Percentiles rank a stretch among this genome's conserved stretches.
Evolutionary conservation across 1,139 yeast genomes (phyloP).

Genomic region (Sugiyamaella paludigena): DNA sequence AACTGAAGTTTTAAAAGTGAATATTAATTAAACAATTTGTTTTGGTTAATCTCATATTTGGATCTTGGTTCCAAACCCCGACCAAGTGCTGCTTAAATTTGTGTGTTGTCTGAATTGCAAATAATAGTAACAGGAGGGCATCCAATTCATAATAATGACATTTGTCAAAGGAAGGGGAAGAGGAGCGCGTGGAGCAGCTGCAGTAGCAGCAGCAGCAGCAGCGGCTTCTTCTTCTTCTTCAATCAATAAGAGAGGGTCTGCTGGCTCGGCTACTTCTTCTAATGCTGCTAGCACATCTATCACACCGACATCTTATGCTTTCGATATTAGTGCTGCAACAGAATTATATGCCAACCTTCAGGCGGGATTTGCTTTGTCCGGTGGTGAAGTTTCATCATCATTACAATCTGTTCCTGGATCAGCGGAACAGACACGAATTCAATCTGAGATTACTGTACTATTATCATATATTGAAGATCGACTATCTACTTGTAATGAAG

Average conservation of each 20-base stretch:
- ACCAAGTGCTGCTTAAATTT: no score
- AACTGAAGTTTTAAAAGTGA: no score
- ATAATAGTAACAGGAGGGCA: no score
- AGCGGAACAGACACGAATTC: constrained; percentile 12
- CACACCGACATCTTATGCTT: no score
- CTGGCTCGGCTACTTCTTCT: no score
- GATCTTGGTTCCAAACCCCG: no score
- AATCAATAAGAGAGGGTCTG: not conserved
- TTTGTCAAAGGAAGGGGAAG: constrained; percentile 11
- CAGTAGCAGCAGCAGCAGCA: constrained; percentile 4
- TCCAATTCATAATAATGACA: no score
- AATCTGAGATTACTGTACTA: constrained; percentile 12
- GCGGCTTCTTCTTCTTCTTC: not conserved
- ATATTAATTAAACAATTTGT: no score
- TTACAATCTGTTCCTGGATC: constrained; percentile 12
- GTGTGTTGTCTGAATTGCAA: no score
- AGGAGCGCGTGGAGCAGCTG: constrained; percentile 6
- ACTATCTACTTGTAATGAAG: constrained; percentile 10
- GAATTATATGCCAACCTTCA: constrained; percentile 11
- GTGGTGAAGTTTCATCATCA: constrained; percentile 12
- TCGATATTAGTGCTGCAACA: constrained; percentile 8
- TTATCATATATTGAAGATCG: constrained; percentile 9
- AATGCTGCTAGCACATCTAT: no score
- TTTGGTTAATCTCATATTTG: no score
- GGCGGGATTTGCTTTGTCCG: constrained; percentile 10